Base-by-base conservation (phyloP, 2,329 filamentous ascomycete genomes). In the Dendryphion nanum region DNA sequence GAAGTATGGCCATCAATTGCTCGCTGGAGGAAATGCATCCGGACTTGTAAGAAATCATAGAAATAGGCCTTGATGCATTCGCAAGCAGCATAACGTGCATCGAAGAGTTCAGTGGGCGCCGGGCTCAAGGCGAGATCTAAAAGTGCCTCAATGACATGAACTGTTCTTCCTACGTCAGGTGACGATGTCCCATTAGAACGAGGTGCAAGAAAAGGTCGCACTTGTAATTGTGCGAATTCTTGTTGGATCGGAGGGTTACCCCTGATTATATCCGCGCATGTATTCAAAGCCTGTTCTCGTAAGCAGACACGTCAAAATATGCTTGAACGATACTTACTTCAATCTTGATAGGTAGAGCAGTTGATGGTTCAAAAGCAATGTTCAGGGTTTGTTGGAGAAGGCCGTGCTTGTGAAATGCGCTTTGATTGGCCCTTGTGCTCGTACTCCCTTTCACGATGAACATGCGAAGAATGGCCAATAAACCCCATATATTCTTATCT, bases 61-160 rank as follows among this genome's bases (percentile, higher is more conserved):
- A 96, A 89, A 64, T 98, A 98, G 2, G 93, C 89, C 64, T 95
- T 90, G 44, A 98, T 80, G 56, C 91, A 95, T 53, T 91, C 85
- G 61, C 86, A 93, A 16, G 88, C 89, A 15, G 91, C 86, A 56
- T 89, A 79, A 17, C 93, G 83, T 24, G 91, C 74, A 63, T 95
- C 85, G 50, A 95, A 86, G 23, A 86, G 75, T 36, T 82, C 76
- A 15, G 79, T 68, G 0, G 82, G 72, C 19, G 83, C 76, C 16
- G 85, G 73, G 39, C 82, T 82, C 6, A 98, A 72, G 0, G 85
- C 83, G 30, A 96, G 71, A 51, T 96, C 89, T 33, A 98, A 74
- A 14, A 98, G 73, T 2, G 88, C 93, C 64, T 97, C 91, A 55
- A 98, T 95, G 19, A 98, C 89, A 66, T 95, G 95, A 21, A 91